A percentile compares a stretch with the other conserved stretches of the same genome.
These are phyloP conservation scores for Pseudopyricularia cyperi DNA, from an alignment of 2,329 filamentous ascomycete species.

Conservation along the genomic window DNA sequence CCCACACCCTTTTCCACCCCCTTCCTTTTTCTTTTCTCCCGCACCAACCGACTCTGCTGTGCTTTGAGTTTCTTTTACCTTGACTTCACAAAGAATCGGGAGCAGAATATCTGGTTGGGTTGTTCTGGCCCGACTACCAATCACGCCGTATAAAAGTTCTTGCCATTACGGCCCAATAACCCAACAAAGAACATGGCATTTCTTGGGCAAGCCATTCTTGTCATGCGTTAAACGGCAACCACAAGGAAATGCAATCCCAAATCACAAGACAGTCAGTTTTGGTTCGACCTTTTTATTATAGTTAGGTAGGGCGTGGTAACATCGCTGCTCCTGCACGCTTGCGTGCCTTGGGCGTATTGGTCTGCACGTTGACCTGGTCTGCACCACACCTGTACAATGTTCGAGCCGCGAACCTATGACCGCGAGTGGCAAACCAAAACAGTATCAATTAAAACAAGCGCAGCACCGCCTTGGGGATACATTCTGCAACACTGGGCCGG, in stretches of 20 bases:
- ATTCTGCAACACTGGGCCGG: not conserved
- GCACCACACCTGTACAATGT: not conserved
- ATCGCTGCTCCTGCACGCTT: not conserved
- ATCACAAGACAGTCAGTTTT: not conserved
- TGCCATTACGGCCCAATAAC: not conserved
- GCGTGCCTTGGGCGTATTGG: not conserved
- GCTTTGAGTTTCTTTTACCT: too few relatives aligned
- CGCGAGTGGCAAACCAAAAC: not conserved
- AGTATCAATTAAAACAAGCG: too few relatives aligned
- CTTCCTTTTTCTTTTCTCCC: too few relatives aligned
- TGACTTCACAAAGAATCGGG: too few relatives aligned
- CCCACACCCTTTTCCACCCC: too few relatives aligned
- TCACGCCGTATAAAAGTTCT: not conserved
- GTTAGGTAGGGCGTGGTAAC: not conserved
- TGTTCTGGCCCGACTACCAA: too few relatives aligned
- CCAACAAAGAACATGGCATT: not conserved
- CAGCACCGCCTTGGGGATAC: not conserved
- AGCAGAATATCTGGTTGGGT: too few relatives aligned
- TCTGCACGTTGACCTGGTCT: not conserved
- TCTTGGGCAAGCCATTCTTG: not conserved
- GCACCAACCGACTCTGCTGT: too few relatives aligned
- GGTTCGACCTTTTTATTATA: not conserved
- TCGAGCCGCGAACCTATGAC: not conserved
- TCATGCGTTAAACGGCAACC: not conserved
- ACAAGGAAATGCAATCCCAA: not conserved